These are phyloP conservation scores for Blastobotrys muscicola DNA, from an alignment of 805 yeast species.

Conservation along the genomic window DNA sequence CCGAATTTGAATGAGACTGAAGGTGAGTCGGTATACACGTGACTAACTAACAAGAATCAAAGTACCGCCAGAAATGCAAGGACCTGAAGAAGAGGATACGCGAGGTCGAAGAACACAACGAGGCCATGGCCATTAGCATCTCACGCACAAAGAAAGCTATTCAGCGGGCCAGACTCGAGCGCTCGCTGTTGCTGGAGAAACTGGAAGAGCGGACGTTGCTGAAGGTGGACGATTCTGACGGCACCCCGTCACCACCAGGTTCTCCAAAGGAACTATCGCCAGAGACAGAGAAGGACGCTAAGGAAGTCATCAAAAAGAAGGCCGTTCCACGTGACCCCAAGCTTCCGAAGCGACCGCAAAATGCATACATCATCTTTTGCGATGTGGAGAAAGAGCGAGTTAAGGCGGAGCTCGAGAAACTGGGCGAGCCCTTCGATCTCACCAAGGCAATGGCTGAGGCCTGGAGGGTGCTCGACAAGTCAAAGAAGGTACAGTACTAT, in stretches of 20 bases:
- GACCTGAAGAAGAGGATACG: conserved; percentile 60
- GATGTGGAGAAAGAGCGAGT: conserved; percentile 74
- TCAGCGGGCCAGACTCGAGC: conserved; percentile 72
- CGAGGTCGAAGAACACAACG: conserved; percentile 71
- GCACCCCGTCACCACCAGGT: conserved; percentile 23
- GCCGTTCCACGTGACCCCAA: conserved; percentile 63
- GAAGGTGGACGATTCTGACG: conserved; percentile 22
- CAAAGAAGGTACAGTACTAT: conserved; percentile 60
- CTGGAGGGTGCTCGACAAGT: conserved; percentile 69
- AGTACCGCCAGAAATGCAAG: conserved; percentile 55
- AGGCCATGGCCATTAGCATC: conserved; percentile 63
- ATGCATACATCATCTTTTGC: conserved; percentile 81
- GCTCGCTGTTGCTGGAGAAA: conserved; percentile 68
- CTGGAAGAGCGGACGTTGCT: conserved; percentile 44
- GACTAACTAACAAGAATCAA: conserved; percentile 21
- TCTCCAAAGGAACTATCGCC: conserved; percentile 9
- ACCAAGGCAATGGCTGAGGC: conserved; percentile 74
- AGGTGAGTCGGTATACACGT: no score
- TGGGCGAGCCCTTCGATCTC: conserved; percentile 45
- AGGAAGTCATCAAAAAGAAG: conserved; percentile 25
- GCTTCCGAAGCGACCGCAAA: conserved; percentile 81
- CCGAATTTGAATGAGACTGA: no score
- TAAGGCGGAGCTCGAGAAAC: conserved; percentile 46
- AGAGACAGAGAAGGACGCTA: conserved; percentile 9
- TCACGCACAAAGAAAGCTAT: conserved; percentile 68